Conservation (phyloP, 1,284 basidiomycete genomes). For the Ganoderma boninense region DNA sequence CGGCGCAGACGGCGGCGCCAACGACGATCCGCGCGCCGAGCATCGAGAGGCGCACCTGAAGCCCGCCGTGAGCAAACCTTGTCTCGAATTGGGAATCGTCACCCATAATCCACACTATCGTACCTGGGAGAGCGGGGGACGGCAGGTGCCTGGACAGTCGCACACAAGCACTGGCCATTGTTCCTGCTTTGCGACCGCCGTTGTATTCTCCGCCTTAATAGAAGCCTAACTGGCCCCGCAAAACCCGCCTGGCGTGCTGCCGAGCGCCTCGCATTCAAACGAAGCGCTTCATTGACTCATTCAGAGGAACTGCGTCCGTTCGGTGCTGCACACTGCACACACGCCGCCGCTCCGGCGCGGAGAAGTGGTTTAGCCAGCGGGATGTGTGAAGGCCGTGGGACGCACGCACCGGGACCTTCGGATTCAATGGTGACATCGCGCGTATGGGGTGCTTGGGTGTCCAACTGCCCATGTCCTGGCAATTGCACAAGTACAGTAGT, state of each 20-base stretch:
- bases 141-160: conserved; percentile 10
- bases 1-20: neutral
- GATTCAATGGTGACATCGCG: neutral
- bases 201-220: conserved; percentile 11
- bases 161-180: conserved; percentile 8
- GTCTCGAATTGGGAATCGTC: conserved; percentile 13
- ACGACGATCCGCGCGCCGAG: neutral
- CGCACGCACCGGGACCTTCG: neutral
- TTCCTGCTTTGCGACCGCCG: conserved; percentile 9
- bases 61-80: conserved; percentile 9
- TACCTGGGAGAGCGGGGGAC: conserved; percentile 2
- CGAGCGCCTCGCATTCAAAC: neutral
- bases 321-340: no score
- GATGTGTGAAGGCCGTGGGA: neutral
- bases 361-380: neutral
- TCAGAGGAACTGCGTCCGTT: no score
- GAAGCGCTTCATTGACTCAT: neutral
- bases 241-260: neutral
- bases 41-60: neutral
- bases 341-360: conserved; percentile 3
- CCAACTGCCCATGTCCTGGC: neutral
- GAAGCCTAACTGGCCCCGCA: neutral
- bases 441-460: neutral
- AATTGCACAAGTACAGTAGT: no score
- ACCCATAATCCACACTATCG: neutral